Conservation (phyloP, 2,329 filamentous ascomycete genomes). For the Fusarium humuli region DNA sequence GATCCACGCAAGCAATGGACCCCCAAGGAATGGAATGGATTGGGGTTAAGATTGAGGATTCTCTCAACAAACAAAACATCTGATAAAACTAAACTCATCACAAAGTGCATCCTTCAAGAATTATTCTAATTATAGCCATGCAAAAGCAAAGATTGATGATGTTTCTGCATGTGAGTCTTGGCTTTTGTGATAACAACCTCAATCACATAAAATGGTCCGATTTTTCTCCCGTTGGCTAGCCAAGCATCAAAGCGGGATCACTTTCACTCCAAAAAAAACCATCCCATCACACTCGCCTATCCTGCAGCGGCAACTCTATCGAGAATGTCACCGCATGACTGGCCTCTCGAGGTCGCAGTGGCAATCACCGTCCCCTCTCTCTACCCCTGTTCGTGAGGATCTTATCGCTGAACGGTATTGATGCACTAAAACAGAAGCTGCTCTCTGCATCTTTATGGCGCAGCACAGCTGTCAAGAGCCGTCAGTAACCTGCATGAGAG, state of each 20-base stretch:
- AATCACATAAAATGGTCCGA: slow-evolving; percentile 15
- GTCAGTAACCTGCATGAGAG: slow-evolving; percentile 12
- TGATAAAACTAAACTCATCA: neutral
- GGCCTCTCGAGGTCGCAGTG: neutral
- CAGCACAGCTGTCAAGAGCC: slow-evolving; percentile 10
- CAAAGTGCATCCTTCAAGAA: neutral
- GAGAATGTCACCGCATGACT: slow-evolving; percentile 21
- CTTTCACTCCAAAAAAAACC: neutral
- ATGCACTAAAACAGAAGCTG: slow-evolving; percentile 14
- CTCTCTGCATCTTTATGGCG: slow-evolving; percentile 13
- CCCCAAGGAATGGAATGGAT: neutral
- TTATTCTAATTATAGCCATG: slow-evolving; percentile 20
- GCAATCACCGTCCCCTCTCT: neutral
- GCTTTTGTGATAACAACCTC: neutral
- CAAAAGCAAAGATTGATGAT: too few relatives aligned
- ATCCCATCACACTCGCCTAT: slow-evolving; percentile 4
- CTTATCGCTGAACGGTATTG: slow-evolving; percentile 2
- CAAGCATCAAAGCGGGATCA: neutral
- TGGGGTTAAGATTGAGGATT: too few relatives aligned
- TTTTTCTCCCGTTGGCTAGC: neutral
- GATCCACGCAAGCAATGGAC: slow-evolving; percentile 5
- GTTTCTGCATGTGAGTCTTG: slow-evolving; percentile 10
- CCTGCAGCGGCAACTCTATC: slow-evolving; percentile 29
- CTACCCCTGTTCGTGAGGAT: neutral
- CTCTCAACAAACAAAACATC: neutral